These are phyloP conservation scores for Leccinellum rugosiceps DNA, from an alignment of 768 basidiomycete genomes.

Conservation along the genomic window DNA sequence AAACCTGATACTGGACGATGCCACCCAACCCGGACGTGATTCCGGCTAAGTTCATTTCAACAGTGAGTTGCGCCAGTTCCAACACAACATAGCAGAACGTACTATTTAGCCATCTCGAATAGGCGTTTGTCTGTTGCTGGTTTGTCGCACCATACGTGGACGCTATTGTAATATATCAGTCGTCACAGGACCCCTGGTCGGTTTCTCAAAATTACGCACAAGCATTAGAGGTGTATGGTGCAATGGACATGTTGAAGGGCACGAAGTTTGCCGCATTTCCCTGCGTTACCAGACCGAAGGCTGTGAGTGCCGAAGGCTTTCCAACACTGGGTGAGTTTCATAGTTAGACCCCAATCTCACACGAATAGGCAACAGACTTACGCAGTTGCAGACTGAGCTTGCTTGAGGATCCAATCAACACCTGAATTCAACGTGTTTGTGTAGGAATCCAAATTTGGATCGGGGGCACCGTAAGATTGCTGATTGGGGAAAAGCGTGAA, in stretches of 20 bases:
- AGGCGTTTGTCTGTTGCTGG: slow-evolving; percentile 50
- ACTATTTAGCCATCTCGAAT: slow-evolving; percentile 52
- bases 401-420: slow-evolving; percentile 51
- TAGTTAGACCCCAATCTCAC: slow-evolving; percentile 5
- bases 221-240: slow-evolving; percentile 38
- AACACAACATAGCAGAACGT: slow-evolving; percentile 13
- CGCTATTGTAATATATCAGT: slow-evolving; percentile 10
- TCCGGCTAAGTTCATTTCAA: slow-evolving; percentile 33
- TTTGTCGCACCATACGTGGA: slow-evolving; percentile 48
- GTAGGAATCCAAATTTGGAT: slow-evolving; percentile 49
- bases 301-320: slow-evolving; percentile 53
- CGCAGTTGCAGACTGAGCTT: slow-evolving; percentile 44
- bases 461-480: slow-evolving; percentile 46
- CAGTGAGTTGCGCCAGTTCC: slow-evolving; percentile 2
- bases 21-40: slow-evolving; percentile 34
- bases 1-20: slow-evolving; percentile 31
- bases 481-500: slow-evolving; percentile 74
- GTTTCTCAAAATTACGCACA: slow-evolving; percentile 18
- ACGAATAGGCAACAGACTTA: slow-evolving; percentile 28
- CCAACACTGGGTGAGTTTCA: slow-evolving; percentile 36
- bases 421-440: slow-evolving; percentile 52
- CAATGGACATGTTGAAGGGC: slow-evolving; percentile 54
- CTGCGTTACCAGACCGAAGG: slow-evolving; percentile 63
- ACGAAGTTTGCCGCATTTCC: slow-evolving; percentile 51
- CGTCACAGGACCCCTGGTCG: background rate